Evolutionary conservation across 2,329 filamentous ascomycete species (phyloP), one percentile per base, ranked within the genome.

Genomic region (Diplodia seriata): DNA sequence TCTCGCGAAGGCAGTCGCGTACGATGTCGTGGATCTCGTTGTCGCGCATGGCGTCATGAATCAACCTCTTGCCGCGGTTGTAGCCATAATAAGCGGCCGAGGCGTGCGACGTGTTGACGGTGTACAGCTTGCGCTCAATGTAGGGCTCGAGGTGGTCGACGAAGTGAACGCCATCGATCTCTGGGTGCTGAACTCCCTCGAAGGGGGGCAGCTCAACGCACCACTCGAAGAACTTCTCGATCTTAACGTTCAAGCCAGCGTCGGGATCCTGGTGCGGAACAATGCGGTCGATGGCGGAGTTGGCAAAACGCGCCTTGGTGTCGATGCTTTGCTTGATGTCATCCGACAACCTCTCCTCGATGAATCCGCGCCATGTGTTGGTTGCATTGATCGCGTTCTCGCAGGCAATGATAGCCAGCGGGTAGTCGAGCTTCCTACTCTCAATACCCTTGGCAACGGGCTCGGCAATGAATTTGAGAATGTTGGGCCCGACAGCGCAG

Each of bases 211-310:
- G 84, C 78, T 99, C 95, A 63, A 99, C 94, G 49, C 95, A 94
- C 95, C 95, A 99, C 84, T 99, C 95, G 83, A 92, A 97, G 86
- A 98, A 99, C 83, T 95, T 95, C 86, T 99, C 95, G 57, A 99
- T 93, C 76, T 90, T 94, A 72, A 99, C 95, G 76, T 97, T 90
- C 54, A 99, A 86, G 67, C 93, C 93, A 29, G 90, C 87, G 74
- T 92, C 83, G 62, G 88, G 82, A 70, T 93, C 90, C 82, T 98
- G 95, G 53, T 93, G 92, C 15, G 95, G 95, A 29, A 98, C 95
- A 78, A 99, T 99, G 70, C 95, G 92, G 85, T 99, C 95, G 78
- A 99, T 97, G 74, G 95, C 95, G 70, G 93, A 97, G 85, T 99
- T 99, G 83, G 94, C 94, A 79, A 96, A 98, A 73, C 91, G 89